Evolutionary conservation across 345 rosid species (phyloP), one percentile per base, ranked within the genome.

Genomic region (Camelina hispida): DNA sequence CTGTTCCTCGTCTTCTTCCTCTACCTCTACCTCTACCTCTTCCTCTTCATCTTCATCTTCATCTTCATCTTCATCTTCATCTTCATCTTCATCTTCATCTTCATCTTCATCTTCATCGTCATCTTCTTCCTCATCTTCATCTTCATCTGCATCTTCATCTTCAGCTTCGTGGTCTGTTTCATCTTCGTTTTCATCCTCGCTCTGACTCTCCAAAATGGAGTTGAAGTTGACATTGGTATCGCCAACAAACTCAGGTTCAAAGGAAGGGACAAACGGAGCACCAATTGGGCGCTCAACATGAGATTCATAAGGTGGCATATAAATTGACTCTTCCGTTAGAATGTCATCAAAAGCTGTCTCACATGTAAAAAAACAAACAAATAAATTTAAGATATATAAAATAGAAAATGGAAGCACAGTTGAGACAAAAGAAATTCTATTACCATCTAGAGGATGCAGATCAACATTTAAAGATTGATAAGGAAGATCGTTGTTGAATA

Each of bases 281-380:
- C 7, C 74, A 68, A 20, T 5, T 8, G 79, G 61, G 5, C 30
- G 30, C 38, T 68, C 73, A 75, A 14, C 68, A 46, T 48, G n/a
- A 74, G 70, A 14, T 63, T 73, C 64, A 66, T 57, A 66, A 59
- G 62, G 37, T 58, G 78, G 46, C 46, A 67, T 15, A 17, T 25
- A 3, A 58, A 50, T 37, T 8, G 71, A 46, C 38, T 46, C 63
- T 43, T 55, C 66, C 42, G 38, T 58, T 67, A 61, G 61, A 38
- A 58, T 50, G 28, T 17, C 62, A 67, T 10, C 8, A 20, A 22
- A 28, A 2, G 2, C 54, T 60, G 40, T 30, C 42, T 14, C 53
- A 59, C 20, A 17, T 16, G 25, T 17, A 59, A 59, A 9, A 47
- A 57, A 12, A 72, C 17, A 2, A 53, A 72, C 9, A 28, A 28